phyloP scores from a whole-genome alignment of 2,329 filamentous ascomycete genomes.

The Bipolaris zeicola region DNA sequence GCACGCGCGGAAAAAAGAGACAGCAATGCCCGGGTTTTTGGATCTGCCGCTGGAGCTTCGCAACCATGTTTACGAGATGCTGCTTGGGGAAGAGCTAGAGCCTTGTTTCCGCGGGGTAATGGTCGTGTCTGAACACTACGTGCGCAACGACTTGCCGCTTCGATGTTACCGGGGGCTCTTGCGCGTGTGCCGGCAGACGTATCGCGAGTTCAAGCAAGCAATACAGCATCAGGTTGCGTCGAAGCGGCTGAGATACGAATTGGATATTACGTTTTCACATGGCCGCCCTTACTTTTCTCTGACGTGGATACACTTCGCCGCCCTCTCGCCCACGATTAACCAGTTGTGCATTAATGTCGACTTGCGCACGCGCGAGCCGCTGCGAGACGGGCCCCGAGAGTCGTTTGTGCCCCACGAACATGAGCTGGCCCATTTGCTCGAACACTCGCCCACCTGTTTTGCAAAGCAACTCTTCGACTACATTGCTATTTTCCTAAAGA shows the following conservation, averaged over 20 bases:
- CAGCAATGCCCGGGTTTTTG: constrained; percentile 36
- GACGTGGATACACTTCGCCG: constrained; percentile 37
- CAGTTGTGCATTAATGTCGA: constrained; percentile 39
- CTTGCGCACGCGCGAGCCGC: constrained; percentile 36
- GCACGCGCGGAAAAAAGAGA: no score
- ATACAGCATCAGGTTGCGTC: constrained; percentile 35
- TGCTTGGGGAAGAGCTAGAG: constrained; percentile 29
- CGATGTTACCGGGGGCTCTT: constrained; percentile 37
- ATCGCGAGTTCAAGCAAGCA: constrained; percentile 35
- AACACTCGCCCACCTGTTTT: constrained; percentile 34
- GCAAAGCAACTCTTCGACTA: constrained; percentile 41
- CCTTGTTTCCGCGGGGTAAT: constrained; percentile 37
- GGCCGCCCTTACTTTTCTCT: constrained; percentile 43
- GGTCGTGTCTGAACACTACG: constrained; percentile 35
- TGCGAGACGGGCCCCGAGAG: constrained; percentile 15
- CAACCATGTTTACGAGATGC: constrained; percentile 37
- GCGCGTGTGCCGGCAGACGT: constrained; percentile 29
- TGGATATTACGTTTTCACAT: constrained; percentile 38
- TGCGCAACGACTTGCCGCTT: constrained; percentile 36
- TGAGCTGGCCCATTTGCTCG: constrained; percentile 32
- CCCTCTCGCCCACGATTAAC: constrained; percentile 36
- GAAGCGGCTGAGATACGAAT: constrained; percentile 33
- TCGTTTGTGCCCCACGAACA: constrained; percentile 30
- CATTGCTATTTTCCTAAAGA: constrained; percentile 38
- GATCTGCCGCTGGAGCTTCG: constrained; percentile 38